Evolutionary conservation across 805 yeast species (phyloP), one percentile per base, ranked within the genome.

Genomic region (Candida methanosorbosa): DNA sequence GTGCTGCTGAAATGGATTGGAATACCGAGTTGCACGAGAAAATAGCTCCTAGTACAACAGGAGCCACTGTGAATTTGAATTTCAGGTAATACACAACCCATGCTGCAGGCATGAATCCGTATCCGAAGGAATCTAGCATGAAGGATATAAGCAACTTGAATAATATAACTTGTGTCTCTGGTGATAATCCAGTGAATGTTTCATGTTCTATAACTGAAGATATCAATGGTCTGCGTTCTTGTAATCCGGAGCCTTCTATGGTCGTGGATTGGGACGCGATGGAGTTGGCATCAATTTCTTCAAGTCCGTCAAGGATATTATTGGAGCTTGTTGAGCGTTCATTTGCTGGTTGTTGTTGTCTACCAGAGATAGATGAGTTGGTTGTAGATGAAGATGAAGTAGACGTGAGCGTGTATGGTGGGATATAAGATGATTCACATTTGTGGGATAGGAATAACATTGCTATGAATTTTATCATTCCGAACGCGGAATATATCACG

Each of bases 51-150:
- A 86, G 57, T 0, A 66, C 55, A 0, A 78, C 59, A 3, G 87
- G 75, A 1, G 76, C 54, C 20, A 75, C 57, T 2, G 54, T 43
- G 45, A 79, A 86, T 12, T 62, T 55, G 24, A 66, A 68, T 37
- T 75, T 72, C 62, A 84, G 79, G 57, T 83, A 87, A 52, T 80
- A 87, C 27, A 86, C 85, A 29, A 81, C 68, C 96, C 96, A 88
- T 1, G 95, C 81, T 30, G 78, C 66, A 2, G 94, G 78, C 86
- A 86, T 81, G 56, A 87, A 81, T 1, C 96, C 95, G 42, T 75
- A 77, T 0, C 94, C 96, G 33, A 87, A 67, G 2, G 95, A 85
- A 55, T 87, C 97, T 21, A 84, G 50, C 77, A 84, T 83, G 50
- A 87, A 88, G 14, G 80, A 66, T 6, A 69, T 53, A 18, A 79